Base-by-base conservation (phyloP, 192 early-diverging fungal genomes). In the Backusella liffmaniae region DNA sequence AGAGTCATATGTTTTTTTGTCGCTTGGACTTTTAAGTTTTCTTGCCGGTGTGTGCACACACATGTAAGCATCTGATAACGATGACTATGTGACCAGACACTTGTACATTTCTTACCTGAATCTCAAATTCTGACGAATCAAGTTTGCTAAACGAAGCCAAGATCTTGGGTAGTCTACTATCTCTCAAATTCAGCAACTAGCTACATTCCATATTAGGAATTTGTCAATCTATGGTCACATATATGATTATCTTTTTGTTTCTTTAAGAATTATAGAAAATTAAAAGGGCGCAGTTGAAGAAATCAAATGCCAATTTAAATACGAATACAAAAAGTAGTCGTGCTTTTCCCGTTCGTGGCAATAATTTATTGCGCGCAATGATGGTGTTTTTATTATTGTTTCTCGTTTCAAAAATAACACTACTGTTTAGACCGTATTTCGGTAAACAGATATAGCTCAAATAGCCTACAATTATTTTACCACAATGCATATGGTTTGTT, bases 261-360 rank as follows among this genome's bases (percentile, higher is more conserved):
- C n/a, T 49, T 49, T 49, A 62, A 62, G 21, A 62, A 62, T 62
- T 62, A 62, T 62, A 62, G 56, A 62, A 62, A 62, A 62, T 62
- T 29, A 29, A 62, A 62, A 62, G 21, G 9, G 26, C 23, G 23
- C 29, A 62, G 4, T 29, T 12, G 7, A 1, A 62, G n/a, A 9
- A 62, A 62, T 2, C 9, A 12, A 29, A 62, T 29, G n/a, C 2
- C 18, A 56, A 32, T 32, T 62, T 29, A 29, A 12, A 10, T 5
- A 49, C 46, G 18, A 10, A 21, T 18, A 49, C 46, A 49, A 49
- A 49, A 49, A 7, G 16, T 7, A 16, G 1, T 32, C 32, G 32
- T 32, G 5, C 1, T 7, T 49, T 49, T 49, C 6, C 46, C 46
- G 18, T n/a, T 49, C 18, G 18, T 49, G 16, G 5, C 46, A 49